Percentiles rank a stretch among this genome's conserved stretches.
Evolutionary conservation across 441 rosid genomes (phyloP).

Genomic region (Monsonia emarginata): DNA sequence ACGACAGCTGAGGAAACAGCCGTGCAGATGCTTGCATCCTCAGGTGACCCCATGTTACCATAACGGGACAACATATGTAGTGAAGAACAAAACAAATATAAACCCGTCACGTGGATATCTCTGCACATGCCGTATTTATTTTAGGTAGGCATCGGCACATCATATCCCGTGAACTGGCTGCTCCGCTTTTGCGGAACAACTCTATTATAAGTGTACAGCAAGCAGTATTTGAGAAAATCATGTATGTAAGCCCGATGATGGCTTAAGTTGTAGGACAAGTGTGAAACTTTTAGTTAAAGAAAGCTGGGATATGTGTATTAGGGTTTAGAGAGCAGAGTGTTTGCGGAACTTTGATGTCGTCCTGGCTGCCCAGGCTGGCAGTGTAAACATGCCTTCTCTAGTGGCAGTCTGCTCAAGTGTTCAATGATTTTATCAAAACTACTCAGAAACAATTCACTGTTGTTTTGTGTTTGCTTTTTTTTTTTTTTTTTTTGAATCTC

Average conservation of each 20-base stretch:
- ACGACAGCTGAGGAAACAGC: constrained; percentile 47
- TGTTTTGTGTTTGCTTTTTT: constrained; percentile 22
- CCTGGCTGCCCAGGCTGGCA: constrained; percentile 99
- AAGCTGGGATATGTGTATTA: constrained; percentile 33
- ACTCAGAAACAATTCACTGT: constrained; percentile 18
- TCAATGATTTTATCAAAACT: constrained; percentile 18
- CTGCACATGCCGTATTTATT: constrained; percentile 15
- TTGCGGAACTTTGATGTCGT: constrained; percentile 32
- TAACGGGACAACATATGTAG: constrained; percentile 17
- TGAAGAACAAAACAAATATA: constrained; percentile 14
- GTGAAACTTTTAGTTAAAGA: constrained; percentile 29
- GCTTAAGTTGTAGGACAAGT: constrained; percentile 26
- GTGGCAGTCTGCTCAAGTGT: constrained; percentile 70
- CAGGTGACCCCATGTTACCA: constrained; percentile 62
- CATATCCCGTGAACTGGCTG: constrained; percentile 14
- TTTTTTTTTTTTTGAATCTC: too few relatives aligned
- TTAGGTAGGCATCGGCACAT: constrained; percentile 9
- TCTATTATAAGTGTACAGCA: constrained; percentile 33
- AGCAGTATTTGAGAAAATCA: constrained; percentile 23
- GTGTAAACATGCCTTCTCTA: constrained; percentile 73
- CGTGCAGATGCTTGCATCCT: constrained; percentile 46
- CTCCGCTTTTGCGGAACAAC: constrained; percentile 25
- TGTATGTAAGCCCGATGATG: constrained; percentile 14
- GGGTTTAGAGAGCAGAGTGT: constrained; percentile 33
- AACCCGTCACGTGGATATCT: constrained; percentile 13